phyloP scores from a whole-genome alignment of 768 basidiomycete genomes.

The Boletus rex-veris region DNA sequence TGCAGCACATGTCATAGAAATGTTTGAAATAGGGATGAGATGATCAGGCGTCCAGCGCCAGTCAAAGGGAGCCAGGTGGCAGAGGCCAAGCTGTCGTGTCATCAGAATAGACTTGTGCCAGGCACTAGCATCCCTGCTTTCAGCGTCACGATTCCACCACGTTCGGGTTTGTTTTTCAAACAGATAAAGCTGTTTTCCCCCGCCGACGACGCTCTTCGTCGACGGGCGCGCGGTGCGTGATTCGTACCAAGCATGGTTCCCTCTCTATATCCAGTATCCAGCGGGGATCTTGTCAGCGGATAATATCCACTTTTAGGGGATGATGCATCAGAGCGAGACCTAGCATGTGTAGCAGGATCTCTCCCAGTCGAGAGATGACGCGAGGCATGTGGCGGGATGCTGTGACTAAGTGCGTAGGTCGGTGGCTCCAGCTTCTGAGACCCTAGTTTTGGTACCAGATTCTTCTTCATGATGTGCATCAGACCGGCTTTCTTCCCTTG shows the following conservation, averaged over 20 bases:
- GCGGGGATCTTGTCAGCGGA: constrained; percentile 10
- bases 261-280: not conserved
- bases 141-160: not conserved
- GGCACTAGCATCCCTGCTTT: not conserved
- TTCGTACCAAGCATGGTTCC: constrained; percentile 1
- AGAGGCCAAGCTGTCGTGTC: not conserved
- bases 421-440: constrained; percentile 59
- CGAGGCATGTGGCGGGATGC: constrained; percentile 1
- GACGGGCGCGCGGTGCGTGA: constrained; percentile 23
- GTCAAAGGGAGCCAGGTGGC: too few relatives aligned
- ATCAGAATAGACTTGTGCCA: not conserved
- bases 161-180: not conserved
- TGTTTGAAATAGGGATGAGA: not conserved
- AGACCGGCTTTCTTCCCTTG: constrained; percentile 67
- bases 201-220: constrained; percentile 47
- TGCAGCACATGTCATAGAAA: not conserved
- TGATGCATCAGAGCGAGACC: constrained; percentile 22
- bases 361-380: constrained; percentile 1
- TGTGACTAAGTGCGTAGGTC: constrained; percentile 6
- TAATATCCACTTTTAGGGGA: constrained; percentile 16
- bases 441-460: constrained; percentile 57
- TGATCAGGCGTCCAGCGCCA: not conserved
- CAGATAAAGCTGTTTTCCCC: constrained; percentile 33
- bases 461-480: constrained; percentile 72
- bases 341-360: constrained; percentile 9